phyloP scores from a whole-genome alignment of 371 early-diverging fungal genomes.

The Gilbertella persicaria region DNA sequence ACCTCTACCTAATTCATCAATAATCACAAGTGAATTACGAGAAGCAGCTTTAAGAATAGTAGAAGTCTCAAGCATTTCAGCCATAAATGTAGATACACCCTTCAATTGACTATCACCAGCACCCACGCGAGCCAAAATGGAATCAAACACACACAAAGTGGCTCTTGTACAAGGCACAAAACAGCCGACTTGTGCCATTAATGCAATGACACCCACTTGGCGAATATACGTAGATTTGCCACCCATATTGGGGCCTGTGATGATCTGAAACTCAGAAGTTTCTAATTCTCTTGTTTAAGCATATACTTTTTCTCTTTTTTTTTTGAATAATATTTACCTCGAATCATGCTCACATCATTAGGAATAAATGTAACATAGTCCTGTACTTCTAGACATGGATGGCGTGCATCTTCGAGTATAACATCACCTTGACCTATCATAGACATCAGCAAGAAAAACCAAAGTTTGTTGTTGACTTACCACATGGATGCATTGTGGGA shows the following conservation, averaged over 20 bases:
- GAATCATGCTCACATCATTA: slow-evolving; percentile 81
- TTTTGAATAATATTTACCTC: slow-evolving; percentile 43
- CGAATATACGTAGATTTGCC: slow-evolving; percentile 97
- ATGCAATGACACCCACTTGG: slow-evolving; percentile 90
- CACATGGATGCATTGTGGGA: slow-evolving; percentile 65
- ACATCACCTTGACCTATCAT: slow-evolving; percentile 63
- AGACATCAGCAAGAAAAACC: neutral
- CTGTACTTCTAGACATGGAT: slow-evolving; percentile 95
- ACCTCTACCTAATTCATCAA: slow-evolving; percentile 99
- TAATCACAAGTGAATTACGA: slow-evolving; percentile 88
- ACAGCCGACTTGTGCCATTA: slow-evolving; percentile 98
- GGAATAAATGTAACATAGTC: slow-evolving; percentile 92
- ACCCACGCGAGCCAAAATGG: slow-evolving; percentile 95
- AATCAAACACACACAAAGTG: slow-evolving; percentile 82
- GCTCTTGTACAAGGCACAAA: slow-evolving; percentile 95
- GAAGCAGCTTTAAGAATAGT: slow-evolving; percentile 88
- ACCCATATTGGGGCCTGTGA: slow-evolving; percentile 97
- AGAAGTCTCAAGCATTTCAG: slow-evolving; percentile 99
- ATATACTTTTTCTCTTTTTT: neutral
- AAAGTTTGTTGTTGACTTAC: slow-evolving; percentile 20
- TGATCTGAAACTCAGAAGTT: slow-evolving; percentile 69
- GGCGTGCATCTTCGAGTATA: slow-evolving; percentile 71
- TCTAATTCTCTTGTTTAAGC: slow-evolving; percentile 29
- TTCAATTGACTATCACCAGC: slow-evolving; percentile 95
- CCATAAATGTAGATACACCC: slow-evolving; percentile 99